Conservation (phyloP, 1,284 basidiomycete genomes). For the Heterobasidion occidentale region DNA sequence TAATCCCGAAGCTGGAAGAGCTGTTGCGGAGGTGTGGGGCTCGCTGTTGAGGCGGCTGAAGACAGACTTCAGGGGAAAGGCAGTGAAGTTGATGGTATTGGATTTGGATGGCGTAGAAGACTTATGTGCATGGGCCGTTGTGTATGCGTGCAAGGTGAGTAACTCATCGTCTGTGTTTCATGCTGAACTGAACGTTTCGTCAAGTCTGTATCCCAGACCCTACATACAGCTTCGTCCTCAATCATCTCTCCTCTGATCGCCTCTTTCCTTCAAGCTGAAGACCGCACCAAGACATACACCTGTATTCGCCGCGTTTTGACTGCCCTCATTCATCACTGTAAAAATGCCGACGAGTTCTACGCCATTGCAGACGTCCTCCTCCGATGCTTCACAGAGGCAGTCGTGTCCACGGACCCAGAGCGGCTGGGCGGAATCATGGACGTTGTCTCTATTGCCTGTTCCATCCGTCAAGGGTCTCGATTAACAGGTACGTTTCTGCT, state of each 20-base stretch:
- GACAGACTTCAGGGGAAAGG: conserved; percentile 38
- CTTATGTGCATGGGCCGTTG: conserved; percentile 58
- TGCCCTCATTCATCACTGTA: conserved; percentile 76
- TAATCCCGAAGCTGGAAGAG: conserved; percentile 58
- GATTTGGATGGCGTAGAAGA: conserved; percentile 42
- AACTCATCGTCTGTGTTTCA: too few relatives aligned
- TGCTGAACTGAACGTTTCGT: too few relatives aligned
- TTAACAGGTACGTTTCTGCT: conserved; percentile 37
- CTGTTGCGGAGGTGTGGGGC: conserved; percentile 76
- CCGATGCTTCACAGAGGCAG: conserved; percentile 19
- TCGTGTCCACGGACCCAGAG: conserved; percentile 15
- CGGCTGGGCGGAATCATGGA: conserved; percentile 14
- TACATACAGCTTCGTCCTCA: conserved; percentile 69
- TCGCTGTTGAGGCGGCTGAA: conserved; percentile 59
- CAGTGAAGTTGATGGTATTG: conserved; percentile 39
- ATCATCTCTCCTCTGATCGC: conserved; percentile 51
- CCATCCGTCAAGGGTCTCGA: conserved; percentile 60
- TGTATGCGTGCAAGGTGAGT: conserved; percentile 66
- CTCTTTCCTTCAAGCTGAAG: conserved; percentile 39
- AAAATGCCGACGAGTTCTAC: conserved; percentile 55
- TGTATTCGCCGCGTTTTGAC: conserved; percentile 68
- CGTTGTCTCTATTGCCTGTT: conserved; percentile 41
- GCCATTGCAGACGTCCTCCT: conserved; percentile 50
- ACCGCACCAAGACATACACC: conserved; percentile 34
- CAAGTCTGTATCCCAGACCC: conserved; percentile 57